These are phyloP conservation scores for Sporothrix globosa DNA, from an alignment of 2,329 filamentous ascomycete species.

Conservation along the genomic window DNA sequence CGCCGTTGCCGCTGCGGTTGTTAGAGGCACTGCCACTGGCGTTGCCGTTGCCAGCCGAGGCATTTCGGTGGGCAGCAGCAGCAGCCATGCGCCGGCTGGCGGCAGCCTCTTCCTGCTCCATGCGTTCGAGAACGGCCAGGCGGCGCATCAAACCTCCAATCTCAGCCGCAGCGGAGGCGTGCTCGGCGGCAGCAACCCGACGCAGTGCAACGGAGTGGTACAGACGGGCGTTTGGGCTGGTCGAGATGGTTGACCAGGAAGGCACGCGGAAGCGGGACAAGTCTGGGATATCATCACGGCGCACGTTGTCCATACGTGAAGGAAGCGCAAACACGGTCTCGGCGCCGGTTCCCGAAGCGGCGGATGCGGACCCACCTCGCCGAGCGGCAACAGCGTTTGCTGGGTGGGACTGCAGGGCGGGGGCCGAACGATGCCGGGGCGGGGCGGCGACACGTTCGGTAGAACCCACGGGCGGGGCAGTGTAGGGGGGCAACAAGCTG, in stretches of 20 bases:
- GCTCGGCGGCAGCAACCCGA: slow-evolving; percentile 55
- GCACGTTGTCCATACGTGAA: slow-evolving; percentile 37
- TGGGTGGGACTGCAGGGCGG: background rate
- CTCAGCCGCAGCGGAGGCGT: slow-evolving; percentile 43
- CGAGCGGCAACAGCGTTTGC: slow-evolving; percentile 8
- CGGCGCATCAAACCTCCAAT: slow-evolving; percentile 41
- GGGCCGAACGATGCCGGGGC: slow-evolving; percentile 32
- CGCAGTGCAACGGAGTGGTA: slow-evolving; percentile 67
- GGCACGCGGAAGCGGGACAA: slow-evolving; percentile 60
- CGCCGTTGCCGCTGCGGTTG: slow-evolving; percentile 37
- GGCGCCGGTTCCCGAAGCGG: slow-evolving; percentile 46
- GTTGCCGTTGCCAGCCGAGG: slow-evolving; percentile 27
- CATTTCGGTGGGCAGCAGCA: slow-evolving; percentile 27
- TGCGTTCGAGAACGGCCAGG: slow-evolving; percentile 44
- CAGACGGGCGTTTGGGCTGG: slow-evolving; percentile 60
- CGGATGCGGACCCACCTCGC: slow-evolving; percentile 26
- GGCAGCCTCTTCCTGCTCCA: slow-evolving; percentile 45
- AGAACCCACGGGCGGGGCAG: slow-evolving; percentile 43
- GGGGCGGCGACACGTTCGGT: slow-evolving; percentile 30
- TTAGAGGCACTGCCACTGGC: background rate
- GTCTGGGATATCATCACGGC: slow-evolving; percentile 47
- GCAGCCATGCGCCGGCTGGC: slow-evolving; percentile 35
- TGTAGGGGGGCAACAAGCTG: slow-evolving; percentile 56
- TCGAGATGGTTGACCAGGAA: slow-evolving; percentile 60
- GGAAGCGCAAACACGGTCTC: slow-evolving; percentile 35